Conservation (phyloP, 306 rosid species). For the Ormosia semicastrata region DNA sequence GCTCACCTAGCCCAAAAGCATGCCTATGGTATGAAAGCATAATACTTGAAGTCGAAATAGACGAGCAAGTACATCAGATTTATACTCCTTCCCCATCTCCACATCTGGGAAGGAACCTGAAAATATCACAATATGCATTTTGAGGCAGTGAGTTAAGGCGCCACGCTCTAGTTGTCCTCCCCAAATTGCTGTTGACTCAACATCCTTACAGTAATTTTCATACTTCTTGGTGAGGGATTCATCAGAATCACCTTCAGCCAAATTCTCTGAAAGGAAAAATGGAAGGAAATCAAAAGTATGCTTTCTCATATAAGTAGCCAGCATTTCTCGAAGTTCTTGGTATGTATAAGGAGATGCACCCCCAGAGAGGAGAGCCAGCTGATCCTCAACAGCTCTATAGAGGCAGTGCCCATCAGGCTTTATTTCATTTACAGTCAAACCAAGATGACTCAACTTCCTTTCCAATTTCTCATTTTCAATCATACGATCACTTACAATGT, state of each 20-base stretch:
- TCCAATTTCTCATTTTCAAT: slow-evolving; percentile 74
- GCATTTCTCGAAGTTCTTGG: slow-evolving; percentile 83
- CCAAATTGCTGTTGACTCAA: slow-evolving; percentile 87
- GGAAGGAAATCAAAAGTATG: slow-evolving; percentile 71
- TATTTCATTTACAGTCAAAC: slow-evolving; percentile 67
- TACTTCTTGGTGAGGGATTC: slow-evolving; percentile 54
- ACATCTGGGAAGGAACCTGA: slow-evolving; percentile 98
- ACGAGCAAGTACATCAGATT: slow-evolving; percentile 33
- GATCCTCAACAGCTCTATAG: slow-evolving; percentile 85
- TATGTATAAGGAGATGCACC: slow-evolving; percentile 63
- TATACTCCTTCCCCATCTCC: slow-evolving; percentile 97
- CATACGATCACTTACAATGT: slow-evolving; percentile 63
- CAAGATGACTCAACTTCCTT: slow-evolving; percentile 76
- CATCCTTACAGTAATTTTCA: slow-evolving; percentile 81
- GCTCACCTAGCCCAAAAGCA: slow-evolving; percentile 96
- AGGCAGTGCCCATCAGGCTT: slow-evolving; percentile 98
- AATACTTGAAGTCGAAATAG: slow-evolving; percentile 42
- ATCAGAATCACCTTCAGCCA: slow-evolving; percentile 47
- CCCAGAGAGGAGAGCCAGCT: slow-evolving; percentile 53
- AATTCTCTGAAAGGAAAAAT: slow-evolving; percentile 69
- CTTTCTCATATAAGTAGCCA: slow-evolving; percentile 76
- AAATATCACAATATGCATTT: slow-evolving; percentile 75
- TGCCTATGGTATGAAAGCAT: slow-evolving; percentile 91
- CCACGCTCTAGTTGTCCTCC: slow-evolving; percentile 97
- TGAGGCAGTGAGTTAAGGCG: slow-evolving; percentile 80